A percentile compares a stretch with the other conserved stretches of the same genome.
Evolutionary conservation across 2,329 filamentous ascomycete species (phyloP).

Genomic region (Pseudofabraea citricarpa): DNA sequence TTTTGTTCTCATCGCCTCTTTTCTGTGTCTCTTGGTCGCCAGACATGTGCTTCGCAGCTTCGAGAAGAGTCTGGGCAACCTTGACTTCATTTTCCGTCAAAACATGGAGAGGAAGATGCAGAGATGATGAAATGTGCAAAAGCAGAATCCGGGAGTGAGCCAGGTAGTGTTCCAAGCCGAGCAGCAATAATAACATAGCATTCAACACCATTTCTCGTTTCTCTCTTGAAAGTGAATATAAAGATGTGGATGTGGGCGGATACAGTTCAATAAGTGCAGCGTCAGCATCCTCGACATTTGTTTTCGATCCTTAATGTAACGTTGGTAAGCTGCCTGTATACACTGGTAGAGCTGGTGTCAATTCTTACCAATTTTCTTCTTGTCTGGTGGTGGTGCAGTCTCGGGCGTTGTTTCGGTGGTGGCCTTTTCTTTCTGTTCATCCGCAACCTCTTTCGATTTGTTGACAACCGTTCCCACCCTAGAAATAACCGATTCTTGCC

Average conservation of each 20-base stretch:
- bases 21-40: slow-evolving; percentile 69
- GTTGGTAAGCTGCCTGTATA: too few species aligned
- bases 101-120: slow-evolving; percentile 60
- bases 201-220: slow-evolving; percentile 67
- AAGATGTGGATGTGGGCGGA: slow-evolving; percentile 53
- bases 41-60: slow-evolving; percentile 67
- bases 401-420: slow-evolving; percentile 22
- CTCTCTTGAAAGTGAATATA: slow-evolving; percentile 54
- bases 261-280: slow-evolving; percentile 45
- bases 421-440: slow-evolving; percentile 22
- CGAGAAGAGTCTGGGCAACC: slow-evolving; percentile 68
- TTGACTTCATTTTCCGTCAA: slow-evolving; percentile 70
- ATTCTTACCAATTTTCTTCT: slow-evolving; percentile 24
- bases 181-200: slow-evolving; percentile 63
- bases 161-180: slow-evolving; percentile 74
- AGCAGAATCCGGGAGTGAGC: slow-evolving; percentile 70
- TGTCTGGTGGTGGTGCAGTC: slow-evolving; percentile 11
- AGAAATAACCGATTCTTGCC: slow-evolving; percentile 66
- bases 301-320: slow-evolving; percentile 31
- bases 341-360: too few species aligned
- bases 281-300: slow-evolving; percentile 42
- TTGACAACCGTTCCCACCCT: slow-evolving; percentile 66
- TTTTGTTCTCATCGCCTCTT: slow-evolving; percentile 65
- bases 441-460: slow-evolving; percentile 39
- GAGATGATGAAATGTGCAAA: slow-evolving; percentile 63